These are phyloP conservation scores for Apium graveolens DNA, from an alignment of 129 eudicot genomes.

Conservation along the genomic window DNA sequence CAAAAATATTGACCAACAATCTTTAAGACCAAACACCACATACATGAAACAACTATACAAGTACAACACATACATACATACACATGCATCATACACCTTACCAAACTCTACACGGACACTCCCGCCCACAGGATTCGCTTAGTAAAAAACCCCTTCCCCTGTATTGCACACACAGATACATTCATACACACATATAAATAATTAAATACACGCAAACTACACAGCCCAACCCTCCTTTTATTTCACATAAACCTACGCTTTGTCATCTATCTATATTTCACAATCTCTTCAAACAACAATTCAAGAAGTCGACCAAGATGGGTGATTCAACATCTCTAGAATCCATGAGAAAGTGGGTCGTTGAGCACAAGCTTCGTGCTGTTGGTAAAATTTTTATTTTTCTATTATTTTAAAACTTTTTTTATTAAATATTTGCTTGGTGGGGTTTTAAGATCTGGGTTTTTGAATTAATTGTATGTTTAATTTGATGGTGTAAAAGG, in stretches of 20 bases:
- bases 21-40: not conserved
- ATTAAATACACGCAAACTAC: not conserved
- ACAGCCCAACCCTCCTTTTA: not conserved
- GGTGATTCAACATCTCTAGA: slow-evolving; percentile 37
- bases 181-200: not conserved
- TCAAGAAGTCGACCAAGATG: slow-evolving; percentile 11
- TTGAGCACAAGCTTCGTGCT: slow-evolving; percentile 59
- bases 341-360: slow-evolving; percentile 41
- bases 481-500: slow-evolving; percentile 28
- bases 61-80: not conserved
- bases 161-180: not conserved
- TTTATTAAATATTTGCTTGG: not conserved
- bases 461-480: slow-evolving; percentile 1
- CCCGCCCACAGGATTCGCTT: slow-evolving; percentile 3
- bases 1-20: not conserved
- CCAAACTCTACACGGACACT: not conserved
- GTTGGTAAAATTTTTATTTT: slow-evolving; percentile 36
- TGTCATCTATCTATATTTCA: not conserved
- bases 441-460: not conserved
- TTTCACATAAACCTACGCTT: not conserved
- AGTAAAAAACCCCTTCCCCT: not conserved
- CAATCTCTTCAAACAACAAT: not conserved
- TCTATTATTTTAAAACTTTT: not conserved
- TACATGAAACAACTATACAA: not conserved
- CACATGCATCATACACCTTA: not conserved